Evolutionary conservation across 2,329 filamentous ascomycete genomes (phyloP), one percentile per base, ranked within the genome.

Genomic region (Penicillium sp.): DNA sequence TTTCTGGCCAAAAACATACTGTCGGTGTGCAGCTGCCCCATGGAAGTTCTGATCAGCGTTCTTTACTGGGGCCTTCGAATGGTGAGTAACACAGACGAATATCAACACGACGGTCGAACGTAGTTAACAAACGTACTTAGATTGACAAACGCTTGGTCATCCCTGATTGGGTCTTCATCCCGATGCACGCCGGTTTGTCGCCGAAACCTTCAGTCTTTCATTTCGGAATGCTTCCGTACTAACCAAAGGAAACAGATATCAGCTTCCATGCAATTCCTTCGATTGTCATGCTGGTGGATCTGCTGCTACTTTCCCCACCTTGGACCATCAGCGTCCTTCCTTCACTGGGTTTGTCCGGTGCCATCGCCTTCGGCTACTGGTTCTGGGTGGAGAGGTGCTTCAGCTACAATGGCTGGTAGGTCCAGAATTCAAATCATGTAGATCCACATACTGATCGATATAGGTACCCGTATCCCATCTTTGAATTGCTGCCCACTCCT

Each of bases 391-490:
- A 86, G 68, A 69, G 73, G 36, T 86, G 83, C 67, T 85, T 79
- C 57, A 62, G 68, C 10, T 71, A 78, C 49, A 86, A 86, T 60
- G 80, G 82, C 48, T 85, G 79, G 69, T 85, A 79, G 55, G 78
- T 75, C 7, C 5, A 16, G 31, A 22, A 24, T 20, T 4, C 16
- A 7, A 5, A n/a, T 20, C 16, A 13, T 13, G 33, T 13, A 10
- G 16, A 20, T 9, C 22, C 10, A 9, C 13, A 10, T 8, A 7
- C 50, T 58, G 22, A 62, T 45, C 33, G 33, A 9, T 20, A 70
- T 61, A 88, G 85, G 77, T 95, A 95, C 62, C 90, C 91, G 0
- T 96, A 96, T 69, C 91, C 92, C 1, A 80, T 96, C 24, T 92
- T 96, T 57, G 85, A 78, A 8, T 68, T 88, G 40, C 74, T 95